Conservation (phyloP, 768 basidiomycete genomes). For the Clathrus columnatus region DNA sequence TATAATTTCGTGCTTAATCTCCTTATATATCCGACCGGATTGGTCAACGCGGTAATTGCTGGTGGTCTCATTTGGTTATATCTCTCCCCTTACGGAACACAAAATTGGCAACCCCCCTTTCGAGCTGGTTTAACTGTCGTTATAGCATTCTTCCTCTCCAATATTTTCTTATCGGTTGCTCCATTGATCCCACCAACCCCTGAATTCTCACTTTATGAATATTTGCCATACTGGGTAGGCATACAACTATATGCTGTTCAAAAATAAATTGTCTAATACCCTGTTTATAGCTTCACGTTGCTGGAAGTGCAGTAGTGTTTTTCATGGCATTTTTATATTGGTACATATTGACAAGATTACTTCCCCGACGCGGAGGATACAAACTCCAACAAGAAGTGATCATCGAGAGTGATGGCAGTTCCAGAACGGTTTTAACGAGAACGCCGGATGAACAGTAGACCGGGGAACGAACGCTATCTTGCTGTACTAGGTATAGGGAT, state of each 20-base stretch:
- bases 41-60: constrained; percentile 54
- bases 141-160: constrained; percentile 52
- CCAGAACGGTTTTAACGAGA: constrained; percentile 43
- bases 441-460: no score
- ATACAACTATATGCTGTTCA: background rate
- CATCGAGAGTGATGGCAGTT: constrained; percentile 47
- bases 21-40: constrained; percentile 36
- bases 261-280: background rate
- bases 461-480: no score
- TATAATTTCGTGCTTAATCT: constrained; percentile 59
- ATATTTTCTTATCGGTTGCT: constrained; percentile 52
- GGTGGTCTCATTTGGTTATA: constrained; percentile 57
- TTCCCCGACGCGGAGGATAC: constrained; percentile 42
- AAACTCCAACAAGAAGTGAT: constrained; percentile 38
- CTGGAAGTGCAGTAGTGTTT: constrained; percentile 38
- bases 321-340: constrained; percentile 47
- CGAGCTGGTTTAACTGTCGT: constrained; percentile 41
- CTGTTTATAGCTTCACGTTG: constrained; percentile 36
- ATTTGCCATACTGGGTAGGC: constrained; percentile 64
- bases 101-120: constrained; percentile 61
- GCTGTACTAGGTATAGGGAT: no score
- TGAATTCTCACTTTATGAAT: constrained; percentile 39
- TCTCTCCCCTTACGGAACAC: constrained; percentile 26
- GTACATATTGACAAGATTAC: constrained; percentile 43
- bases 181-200: constrained; percentile 54